phyloP scores from a whole-genome alignment of 345 rosid genomes.

The Heritiera fomes region DNA sequence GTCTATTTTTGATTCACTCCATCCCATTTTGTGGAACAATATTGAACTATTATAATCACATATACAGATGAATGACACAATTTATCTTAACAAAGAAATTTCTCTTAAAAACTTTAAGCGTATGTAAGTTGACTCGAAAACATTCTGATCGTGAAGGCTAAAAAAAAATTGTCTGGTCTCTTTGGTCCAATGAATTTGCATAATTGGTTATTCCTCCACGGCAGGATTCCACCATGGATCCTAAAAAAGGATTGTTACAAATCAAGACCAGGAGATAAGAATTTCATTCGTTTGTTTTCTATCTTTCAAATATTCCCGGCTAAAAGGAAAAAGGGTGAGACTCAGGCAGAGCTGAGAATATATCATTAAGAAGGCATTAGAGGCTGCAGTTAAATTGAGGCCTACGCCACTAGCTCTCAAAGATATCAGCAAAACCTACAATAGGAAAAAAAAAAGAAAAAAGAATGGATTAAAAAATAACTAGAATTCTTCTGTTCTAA shows the following conservation, averaged over 20 bases:
- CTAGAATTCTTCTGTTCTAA: neutral
- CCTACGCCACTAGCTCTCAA: slow-evolving; percentile 72
- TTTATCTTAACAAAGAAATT: neutral
- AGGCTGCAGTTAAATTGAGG: slow-evolving; percentile 62
- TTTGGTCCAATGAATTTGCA: slow-evolving; percentile 66
- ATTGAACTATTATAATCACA: too few relatives aligned
- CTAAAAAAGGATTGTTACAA: slow-evolving; percentile 27
- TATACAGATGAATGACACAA: too few relatives aligned
- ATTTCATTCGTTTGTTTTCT: neutral
- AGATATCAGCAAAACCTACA: slow-evolving; percentile 61
- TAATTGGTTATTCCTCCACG: slow-evolving; percentile 65
- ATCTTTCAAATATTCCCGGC: neutral
- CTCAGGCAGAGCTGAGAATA: neutral
- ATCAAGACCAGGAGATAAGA: neutral
- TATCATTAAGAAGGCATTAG: slow-evolving; percentile 64
- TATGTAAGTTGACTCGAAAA: too few relatives aligned
- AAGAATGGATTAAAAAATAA: neutral
- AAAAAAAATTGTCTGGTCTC: neutral
- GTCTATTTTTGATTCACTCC: too few relatives aligned
- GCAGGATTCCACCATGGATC: slow-evolving; percentile 86
- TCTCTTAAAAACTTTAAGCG: slow-evolving; percentile 37
- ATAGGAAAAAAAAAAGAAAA: neutral
- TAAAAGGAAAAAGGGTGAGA: neutral
- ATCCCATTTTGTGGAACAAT: too few relatives aligned
- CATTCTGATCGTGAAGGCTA: too few relatives aligned